Evolutionary conservation across 2,329 filamentous ascomycete genomes (phyloP).

Genomic region (Arthrobotrys sphaeroides): DNA sequence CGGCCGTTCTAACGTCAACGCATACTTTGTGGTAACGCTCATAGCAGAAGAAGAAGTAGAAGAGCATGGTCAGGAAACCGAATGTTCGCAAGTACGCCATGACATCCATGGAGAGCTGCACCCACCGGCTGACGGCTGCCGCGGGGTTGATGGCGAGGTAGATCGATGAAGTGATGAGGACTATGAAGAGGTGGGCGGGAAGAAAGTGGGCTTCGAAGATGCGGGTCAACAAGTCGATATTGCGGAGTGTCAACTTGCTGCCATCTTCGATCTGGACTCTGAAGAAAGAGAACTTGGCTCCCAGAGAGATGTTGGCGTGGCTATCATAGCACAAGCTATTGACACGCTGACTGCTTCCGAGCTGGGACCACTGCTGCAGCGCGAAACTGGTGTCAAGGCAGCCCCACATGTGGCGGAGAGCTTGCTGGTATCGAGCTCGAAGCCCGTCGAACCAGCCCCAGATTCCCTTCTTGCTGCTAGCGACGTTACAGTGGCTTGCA

Average conservation of each 20-base stretch:
- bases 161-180: slow-evolving; percentile 71
- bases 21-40: slow-evolving; percentile 73
- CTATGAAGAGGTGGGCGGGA: slow-evolving; percentile 73
- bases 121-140: slow-evolving; percentile 66
- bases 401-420: slow-evolving; percentile 79
- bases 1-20: slow-evolving; percentile 69
- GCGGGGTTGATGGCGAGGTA: slow-evolving; percentile 68
- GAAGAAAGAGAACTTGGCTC: slow-evolving; percentile 52
- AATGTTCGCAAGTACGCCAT: slow-evolving; percentile 70
- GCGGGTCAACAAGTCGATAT: slow-evolving; percentile 71
- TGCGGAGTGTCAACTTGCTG: slow-evolving; percentile 58
- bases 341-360: slow-evolving; percentile 70
- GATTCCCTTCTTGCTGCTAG: slow-evolving; percentile 68
- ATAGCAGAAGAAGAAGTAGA: slow-evolving; percentile 72
- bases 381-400: slow-evolving; percentile 75
- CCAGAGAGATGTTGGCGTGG: slow-evolving; percentile 66
- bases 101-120: slow-evolving; percentile 68
- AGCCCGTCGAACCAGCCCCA: slow-evolving; percentile 69
- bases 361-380: slow-evolving; percentile 68
- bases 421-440: slow-evolving; percentile 75
- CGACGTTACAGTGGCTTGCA: slow-evolving; percentile 77
- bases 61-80: slow-evolving; percentile 71
- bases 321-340: slow-evolving; percentile 67
- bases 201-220: slow-evolving; percentile 80
- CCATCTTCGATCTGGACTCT: slow-evolving; percentile 43